phyloP scores from a whole-genome alignment of 163 green algal species.

The Prototheca wickerhamii region DNA sequence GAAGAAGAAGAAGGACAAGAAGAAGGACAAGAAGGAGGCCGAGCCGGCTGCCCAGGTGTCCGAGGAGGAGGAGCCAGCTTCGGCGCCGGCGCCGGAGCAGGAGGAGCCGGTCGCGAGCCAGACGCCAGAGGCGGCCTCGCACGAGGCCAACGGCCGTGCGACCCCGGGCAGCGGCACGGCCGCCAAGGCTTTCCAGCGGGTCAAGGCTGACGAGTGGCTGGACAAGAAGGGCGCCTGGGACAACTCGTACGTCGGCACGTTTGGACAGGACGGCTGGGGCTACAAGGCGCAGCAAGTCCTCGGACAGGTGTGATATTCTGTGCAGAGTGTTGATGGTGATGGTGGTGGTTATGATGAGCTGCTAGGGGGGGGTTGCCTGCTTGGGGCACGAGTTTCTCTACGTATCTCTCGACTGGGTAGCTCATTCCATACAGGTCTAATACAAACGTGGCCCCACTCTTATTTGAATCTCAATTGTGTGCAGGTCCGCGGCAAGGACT shows the following conservation, averaged over 20 bases:
- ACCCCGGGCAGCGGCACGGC: conserved; percentile 21
- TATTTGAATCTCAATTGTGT: no score
- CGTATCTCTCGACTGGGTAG: no score
- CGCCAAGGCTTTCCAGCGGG: conserved; percentile 70
- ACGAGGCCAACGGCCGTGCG: not conserved
- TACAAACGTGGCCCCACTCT: no score
- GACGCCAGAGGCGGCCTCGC: not conserved
- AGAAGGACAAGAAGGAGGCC: conserved; percentile 9
- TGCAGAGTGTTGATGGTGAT: not conserved
- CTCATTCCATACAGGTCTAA: no score
- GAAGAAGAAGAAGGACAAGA: conserved; percentile 12
- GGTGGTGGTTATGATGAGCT: not conserved
- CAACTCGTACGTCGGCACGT: conserved; percentile 85
- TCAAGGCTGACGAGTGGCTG: conserved; percentile 82
- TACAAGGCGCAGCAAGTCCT: conserved; percentile 88
- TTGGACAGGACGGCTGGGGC: conserved; percentile 77
- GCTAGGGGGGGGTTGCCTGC: not conserved
- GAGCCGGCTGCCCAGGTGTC: not conserved
- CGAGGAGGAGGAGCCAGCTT: not conserved
- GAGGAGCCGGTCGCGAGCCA: not conserved
- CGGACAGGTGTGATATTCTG: conserved; percentile 48
- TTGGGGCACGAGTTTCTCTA: not conserved
- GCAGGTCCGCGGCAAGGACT: conserved; percentile 71
- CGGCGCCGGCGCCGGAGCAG: not conserved
- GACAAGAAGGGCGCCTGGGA: conserved; percentile 70